Evolutionary conservation across 2,329 filamentous ascomycete species (phyloP).

Genomic region (Pseudofabraea citricarpa): DNA sequence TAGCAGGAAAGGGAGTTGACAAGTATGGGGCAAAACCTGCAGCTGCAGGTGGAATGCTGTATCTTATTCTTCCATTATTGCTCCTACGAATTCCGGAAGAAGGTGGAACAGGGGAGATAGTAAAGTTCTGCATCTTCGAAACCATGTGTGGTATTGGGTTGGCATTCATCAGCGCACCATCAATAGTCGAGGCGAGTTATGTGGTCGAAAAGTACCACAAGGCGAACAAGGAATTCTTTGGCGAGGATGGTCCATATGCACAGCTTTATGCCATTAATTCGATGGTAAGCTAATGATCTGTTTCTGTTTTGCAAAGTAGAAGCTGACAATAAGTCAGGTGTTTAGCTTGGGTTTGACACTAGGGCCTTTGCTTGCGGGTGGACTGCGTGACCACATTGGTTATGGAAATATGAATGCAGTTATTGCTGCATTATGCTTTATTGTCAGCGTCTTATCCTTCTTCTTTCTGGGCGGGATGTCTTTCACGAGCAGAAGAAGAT

Average conservation of each 20-base stretch:
- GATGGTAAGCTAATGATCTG: too few relatives aligned
- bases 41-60: slow-evolving; percentile 26
- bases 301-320: too few relatives aligned
- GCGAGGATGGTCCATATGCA: slow-evolving; percentile 53
- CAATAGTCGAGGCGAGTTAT: slow-evolving; percentile 51
- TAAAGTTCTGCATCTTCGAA: slow-evolving; percentile 41
- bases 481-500: too few relatives aligned
- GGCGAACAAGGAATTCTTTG: slow-evolving; percentile 50
- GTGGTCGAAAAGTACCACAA: slow-evolving; percentile 51
- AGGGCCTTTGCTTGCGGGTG: slow-evolving; percentile 53
- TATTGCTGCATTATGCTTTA: slow-evolving; percentile 16
- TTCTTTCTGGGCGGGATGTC: slow-evolving; percentile 16
- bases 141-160: slow-evolving; percentile 45
- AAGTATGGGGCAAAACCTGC: slow-evolving; percentile 30
- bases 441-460: slow-evolving; percentile 15
- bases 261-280: slow-evolving; percentile 62
- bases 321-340: too few relatives aligned
- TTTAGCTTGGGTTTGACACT: slow-evolving; percentile 55
- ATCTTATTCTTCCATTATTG: slow-evolving; percentile 18
- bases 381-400: slow-evolving; percentile 43
- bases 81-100: slow-evolving; percentile 37
- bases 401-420: slow-evolving; percentile 49
- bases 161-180: slow-evolving; percentile 46
- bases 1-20: slow-evolving; percentile 33
- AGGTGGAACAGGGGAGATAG: slow-evolving; percentile 34